phyloP scores from a whole-genome alignment of 768 basidiomycete genomes.

The Macrolepiota albuminosa region DNA sequence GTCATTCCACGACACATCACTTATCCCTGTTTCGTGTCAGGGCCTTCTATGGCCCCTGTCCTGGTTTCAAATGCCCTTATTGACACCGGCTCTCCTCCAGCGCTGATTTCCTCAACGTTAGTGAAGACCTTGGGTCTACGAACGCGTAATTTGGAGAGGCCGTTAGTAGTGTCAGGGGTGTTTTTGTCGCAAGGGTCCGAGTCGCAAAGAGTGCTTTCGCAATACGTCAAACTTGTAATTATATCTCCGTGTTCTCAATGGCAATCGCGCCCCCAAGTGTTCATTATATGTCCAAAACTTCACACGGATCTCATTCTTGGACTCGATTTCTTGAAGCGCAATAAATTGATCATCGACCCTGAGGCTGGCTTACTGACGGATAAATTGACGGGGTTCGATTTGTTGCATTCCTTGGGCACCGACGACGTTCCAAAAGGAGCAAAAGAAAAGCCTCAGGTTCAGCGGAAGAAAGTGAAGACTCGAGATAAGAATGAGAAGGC shows the following conservation, averaged over 20 bases:
- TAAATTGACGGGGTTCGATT: neutral
- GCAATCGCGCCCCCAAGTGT: neutral
- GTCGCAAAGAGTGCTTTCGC: neutral
- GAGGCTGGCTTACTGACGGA: no score
- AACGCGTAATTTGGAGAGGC: neutral
- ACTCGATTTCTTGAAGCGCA: neutral
- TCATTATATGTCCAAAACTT: neutral
- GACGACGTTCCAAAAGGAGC: no score
- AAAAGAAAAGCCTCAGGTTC: neutral
- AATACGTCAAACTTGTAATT: no score
- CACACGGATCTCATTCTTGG: neutral
- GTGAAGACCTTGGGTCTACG: neutral
- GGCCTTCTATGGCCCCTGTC: no score
- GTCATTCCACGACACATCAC: neutral
- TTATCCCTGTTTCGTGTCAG: neutral
- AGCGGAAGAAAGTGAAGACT: no score
- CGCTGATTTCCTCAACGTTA: neutral
- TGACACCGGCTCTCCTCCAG: neutral
- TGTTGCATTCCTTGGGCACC: neutral
- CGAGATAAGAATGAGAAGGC: neutral
- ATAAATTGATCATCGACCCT: neutral
- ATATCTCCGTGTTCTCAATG: neutral
- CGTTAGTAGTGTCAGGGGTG: neutral
- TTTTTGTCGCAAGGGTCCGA: neutral
- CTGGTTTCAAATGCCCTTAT: neutral